Percentiles rank a stretch among this genome's conserved stretches.
phyloP scores from a whole-genome alignment of 441 rosid species.

The Daphne laureola region DNA sequence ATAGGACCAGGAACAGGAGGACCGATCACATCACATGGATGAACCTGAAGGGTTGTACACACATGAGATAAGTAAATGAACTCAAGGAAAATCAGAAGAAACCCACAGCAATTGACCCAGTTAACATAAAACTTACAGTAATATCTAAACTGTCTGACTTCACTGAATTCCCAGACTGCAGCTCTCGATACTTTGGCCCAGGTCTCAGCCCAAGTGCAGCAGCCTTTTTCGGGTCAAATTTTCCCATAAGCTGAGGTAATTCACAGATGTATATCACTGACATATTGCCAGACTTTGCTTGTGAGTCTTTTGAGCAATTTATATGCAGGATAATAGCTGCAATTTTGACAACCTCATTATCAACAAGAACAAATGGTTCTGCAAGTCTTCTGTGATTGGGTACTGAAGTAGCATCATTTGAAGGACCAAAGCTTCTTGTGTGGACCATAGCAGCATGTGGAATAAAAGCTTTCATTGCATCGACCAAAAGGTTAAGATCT shows the following conservation, averaged over 20 bases:
- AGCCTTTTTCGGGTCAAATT: constrained; percentile 71
- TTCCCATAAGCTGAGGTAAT: constrained; percentile 76
- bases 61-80: constrained; percentile 7
- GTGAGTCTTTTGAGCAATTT: constrained; percentile 24
- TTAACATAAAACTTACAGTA: constrained; percentile 36
- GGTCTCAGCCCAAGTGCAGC: constrained; percentile 68
- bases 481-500: constrained; percentile 72
- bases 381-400: constrained; percentile 26
- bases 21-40: constrained; percentile 94
- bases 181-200: constrained; percentile 70
- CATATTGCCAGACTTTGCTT: constrained; percentile 55
- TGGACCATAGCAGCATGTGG: constrained; percentile 98
- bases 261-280: constrained; percentile 86
- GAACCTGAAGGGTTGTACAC: constrained; percentile 35
- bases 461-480: constrained; percentile 88
- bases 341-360: constrained; percentile 80
- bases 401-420: constrained; percentile 28
- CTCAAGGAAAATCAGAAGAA: constrained; percentile 8
- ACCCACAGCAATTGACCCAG: constrained; percentile 1
- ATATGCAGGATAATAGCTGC: constrained; percentile 71
- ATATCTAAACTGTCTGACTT: constrained; percentile 58
- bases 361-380: constrained; percentile 53
- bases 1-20: constrained; percentile 90
- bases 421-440: constrained; percentile 64
- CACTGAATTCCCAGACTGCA: constrained; percentile 79